Conservation (phyloP, 2,329 filamentous ascomycete species). For the Hortaea werneckii region DNA sequence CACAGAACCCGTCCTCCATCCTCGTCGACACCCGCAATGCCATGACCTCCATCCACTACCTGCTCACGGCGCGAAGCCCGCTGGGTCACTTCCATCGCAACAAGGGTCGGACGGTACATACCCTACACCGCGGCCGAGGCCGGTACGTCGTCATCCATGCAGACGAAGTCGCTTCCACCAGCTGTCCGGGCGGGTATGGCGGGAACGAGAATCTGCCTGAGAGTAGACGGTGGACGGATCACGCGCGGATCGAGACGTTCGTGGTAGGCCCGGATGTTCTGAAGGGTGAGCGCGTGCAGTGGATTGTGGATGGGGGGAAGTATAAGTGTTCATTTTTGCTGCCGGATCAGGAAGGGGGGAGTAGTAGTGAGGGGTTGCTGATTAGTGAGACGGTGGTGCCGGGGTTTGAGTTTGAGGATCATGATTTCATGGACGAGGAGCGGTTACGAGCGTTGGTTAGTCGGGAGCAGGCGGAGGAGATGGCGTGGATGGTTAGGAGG, state of each 20-base stretch:
- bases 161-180: constrained; percentile 30
- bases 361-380: constrained; percentile 42
- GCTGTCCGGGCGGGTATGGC: constrained; percentile 23
- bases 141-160: constrained; percentile 55
- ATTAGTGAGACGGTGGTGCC: constrained; percentile 60
- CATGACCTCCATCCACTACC: constrained; percentile 55
- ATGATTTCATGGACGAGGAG: constrained; percentile 52
- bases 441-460: constrained; percentile 44
- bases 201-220: constrained; percentile 46
- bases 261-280: constrained; percentile 50
- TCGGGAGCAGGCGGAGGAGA: constrained; percentile 37
- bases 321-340: constrained; percentile 56
- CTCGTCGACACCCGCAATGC: constrained; percentile 36
- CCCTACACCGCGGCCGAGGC: constrained; percentile 52
- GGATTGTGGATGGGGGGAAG: constrained; percentile 58
- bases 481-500: constrained; percentile 36
- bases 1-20: constrained; percentile 22
- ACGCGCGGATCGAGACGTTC: constrained; percentile 52
- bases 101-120: constrained; percentile 48
- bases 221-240: constrained; percentile 26
- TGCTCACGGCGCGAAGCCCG: constrained; percentile 47
- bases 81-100: constrained; percentile 56
- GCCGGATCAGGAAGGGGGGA: constrained; percentile 30
- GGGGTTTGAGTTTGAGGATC: constrained; percentile 57
- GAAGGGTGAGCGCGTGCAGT: constrained; percentile 52